Evolutionary conservation across 495 filamentous ascomycete genomes (phyloP).

Genomic region (Penicillium dipodomyicola): DNA sequence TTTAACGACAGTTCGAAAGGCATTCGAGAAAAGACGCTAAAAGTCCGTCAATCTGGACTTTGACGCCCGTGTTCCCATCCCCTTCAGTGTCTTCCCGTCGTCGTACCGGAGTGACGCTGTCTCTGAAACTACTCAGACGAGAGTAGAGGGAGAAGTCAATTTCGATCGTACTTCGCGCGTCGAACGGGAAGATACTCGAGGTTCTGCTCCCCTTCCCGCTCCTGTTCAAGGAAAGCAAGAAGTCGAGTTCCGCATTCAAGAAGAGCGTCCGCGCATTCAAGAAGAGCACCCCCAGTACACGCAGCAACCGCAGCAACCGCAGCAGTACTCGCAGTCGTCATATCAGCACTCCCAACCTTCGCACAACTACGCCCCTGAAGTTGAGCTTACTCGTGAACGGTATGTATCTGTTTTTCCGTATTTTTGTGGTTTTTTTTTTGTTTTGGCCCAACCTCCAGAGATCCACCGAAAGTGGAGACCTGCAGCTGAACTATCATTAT

Average conservation of each 20-base stretch:
- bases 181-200: constrained; percentile 90
- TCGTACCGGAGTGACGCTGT: constrained; percentile 91
- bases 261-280: constrained; percentile 56
- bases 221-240: constrained; percentile 75
- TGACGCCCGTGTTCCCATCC: constrained; percentile 98
- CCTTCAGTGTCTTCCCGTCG: constrained; percentile 99
- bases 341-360: constrained; percentile 12
- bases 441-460: neutral
- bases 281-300: constrained; percentile 51
- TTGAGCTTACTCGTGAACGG: constrained; percentile 57
- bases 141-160: constrained; percentile 86
- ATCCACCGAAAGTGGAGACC: constrained; percentile 2
- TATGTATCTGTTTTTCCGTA: constrained; percentile 34
- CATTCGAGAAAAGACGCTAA: constrained; percentile 84
- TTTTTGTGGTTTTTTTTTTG: constrained; percentile 9
- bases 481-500: constrained; percentile 18
- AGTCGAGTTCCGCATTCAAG: constrained; percentile 68
- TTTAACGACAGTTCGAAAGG: constrained; percentile 76
- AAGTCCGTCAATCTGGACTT: constrained; percentile 98
- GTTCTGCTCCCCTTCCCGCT: constrained; percentile 65
- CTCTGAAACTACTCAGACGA: constrained; percentile 72
- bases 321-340: constrained; percentile 10
- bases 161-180: constrained; percentile 72
- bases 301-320: constrained; percentile 4
- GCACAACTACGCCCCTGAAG: constrained; percentile 40